Evolutionary conservation across 768 basidiomycete species (phyloP), one percentile per base, ranked within the genome.

Genomic region (Lentinula aciculospora): DNA sequence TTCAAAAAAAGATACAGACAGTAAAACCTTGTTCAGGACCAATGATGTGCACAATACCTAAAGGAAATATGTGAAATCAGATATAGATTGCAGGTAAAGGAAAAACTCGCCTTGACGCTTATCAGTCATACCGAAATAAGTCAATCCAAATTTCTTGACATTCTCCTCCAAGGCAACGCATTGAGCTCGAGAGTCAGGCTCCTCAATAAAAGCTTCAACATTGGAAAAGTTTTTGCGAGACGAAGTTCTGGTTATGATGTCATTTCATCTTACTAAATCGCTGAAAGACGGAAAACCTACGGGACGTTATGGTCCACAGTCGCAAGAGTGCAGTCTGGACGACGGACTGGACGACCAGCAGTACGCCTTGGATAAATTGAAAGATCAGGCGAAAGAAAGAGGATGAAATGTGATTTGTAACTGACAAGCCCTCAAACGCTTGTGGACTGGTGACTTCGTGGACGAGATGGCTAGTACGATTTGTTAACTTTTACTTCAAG

Each of bases 391-490:
- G 31, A 23, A 56, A 28, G 53, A 57, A 39, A 31, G 28, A 15
- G 21, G 25, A 31, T 29, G 13, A 19, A 32, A 25, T 25, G 49
- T 12, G 37, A 21, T 36, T n/a, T 53, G 36, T 5, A 19, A 74
- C 84, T 69, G 63, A 88, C 83, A 94, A 75, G 66, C 91, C 91
- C 71, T 92, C 91, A 65, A 93, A 93, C 2, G 93, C 93, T 71
- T 95, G 93, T 39, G 93, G 93, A 58, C 86, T 90, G n/a, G 93
- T 94, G 53, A 95, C 93, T 76, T 94, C 93, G 64, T 94, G 92
- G 23, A 96, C 89, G 19, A 83, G 75, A 64, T 83, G 81, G 15
- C 81, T 82, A 58, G 48, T 51, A 34, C 39, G 39, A 60, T 65
- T 19, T 37, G 32, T 36, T 37, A 53, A 12, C 17, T 5, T 21